Evolutionary conservation across 2,329 filamentous ascomycete species (phyloP).

Genomic region (Aspergillus proliferans): DNA sequence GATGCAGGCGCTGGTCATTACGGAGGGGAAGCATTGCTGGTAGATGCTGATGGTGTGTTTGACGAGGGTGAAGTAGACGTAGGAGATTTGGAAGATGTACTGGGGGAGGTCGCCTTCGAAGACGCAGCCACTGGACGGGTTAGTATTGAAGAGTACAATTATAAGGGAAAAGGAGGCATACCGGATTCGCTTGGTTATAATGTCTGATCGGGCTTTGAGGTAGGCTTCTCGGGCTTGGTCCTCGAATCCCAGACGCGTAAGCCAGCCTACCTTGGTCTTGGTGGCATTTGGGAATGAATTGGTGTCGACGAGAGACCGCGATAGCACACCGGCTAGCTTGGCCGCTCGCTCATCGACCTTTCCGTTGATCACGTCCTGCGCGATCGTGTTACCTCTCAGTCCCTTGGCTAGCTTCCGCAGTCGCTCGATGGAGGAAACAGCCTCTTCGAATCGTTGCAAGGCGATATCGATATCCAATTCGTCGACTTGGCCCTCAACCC

Average conservation of each 20-base stretch:
- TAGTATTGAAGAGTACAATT: conserved; percentile 14
- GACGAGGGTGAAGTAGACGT: conserved; percentile 91
- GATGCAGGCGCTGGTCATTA: conserved; percentile 89
- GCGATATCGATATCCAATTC: conserved; percentile 95
- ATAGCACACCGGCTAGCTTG: conserved; percentile 68
- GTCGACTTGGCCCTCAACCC: conserved; percentile 93
- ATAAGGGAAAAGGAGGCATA: conserved; percentile 36
- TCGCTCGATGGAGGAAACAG: conserved; percentile 78
- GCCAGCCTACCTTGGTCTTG: conserved; percentile 74
- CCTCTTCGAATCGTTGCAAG: conserved; percentile 77
- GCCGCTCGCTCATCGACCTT: conserved; percentile 82
- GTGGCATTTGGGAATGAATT: conserved; percentile 73
- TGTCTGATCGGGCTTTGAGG: conserved; percentile 67
- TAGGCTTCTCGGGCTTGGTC: conserved; percentile 84
- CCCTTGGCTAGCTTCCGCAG: conserved; percentile 71
- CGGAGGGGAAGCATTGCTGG: conserved; percentile 75
- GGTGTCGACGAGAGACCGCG: conserved; percentile 68
- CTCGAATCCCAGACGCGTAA: conserved; percentile 81
- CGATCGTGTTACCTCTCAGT: conserved; percentile 77
- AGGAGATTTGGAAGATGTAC: conserved; percentile 93
- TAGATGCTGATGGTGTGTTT: conserved; percentile 88
- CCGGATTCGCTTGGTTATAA: conserved; percentile 78
- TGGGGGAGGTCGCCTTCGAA: conserved; percentile 90
- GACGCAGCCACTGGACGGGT: conserved; percentile 66
- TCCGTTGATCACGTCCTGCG: conserved; percentile 85